Conservation (phyloP, 1,284 basidiomycete genomes). For the Peniophora sp. region DNA sequence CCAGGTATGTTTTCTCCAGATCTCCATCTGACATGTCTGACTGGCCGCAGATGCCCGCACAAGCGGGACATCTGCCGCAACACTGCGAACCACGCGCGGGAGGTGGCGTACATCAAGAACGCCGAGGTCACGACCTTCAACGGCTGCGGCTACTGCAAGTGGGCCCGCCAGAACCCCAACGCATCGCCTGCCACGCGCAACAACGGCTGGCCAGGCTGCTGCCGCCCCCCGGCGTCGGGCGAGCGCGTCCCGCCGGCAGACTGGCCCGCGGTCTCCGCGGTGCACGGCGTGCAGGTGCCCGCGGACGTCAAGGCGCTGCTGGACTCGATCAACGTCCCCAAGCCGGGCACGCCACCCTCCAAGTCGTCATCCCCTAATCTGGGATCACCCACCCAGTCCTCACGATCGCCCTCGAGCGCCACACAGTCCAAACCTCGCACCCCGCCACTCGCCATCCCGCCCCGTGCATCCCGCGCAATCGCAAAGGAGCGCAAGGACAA, state of each 20-base stretch:
- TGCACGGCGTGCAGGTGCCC: conserved; percentile 64
- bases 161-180: conserved; percentile 53
- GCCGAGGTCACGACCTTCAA: conserved; percentile 79
- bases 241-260: conserved; percentile 69
- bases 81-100: conserved; percentile 60
- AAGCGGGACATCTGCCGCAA: conserved; percentile 66
- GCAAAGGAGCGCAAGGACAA: conserved; percentile 32
- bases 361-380: conserved; percentile 15
- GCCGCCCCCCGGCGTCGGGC: conserved; percentile 51
- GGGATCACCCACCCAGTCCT: conserved; percentile 20
- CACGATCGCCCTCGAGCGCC: conserved; percentile 37
- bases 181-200: conserved; percentile 47
- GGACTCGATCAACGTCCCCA: conserved; percentile 36
- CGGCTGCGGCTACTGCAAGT: conserved; percentile 83
- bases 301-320: conserved; percentile 58
- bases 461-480: conserved; percentile 32
- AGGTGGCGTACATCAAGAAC: conserved; percentile 71
- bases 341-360: conserved; percentile 11
- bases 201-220: conserved; percentile 78
- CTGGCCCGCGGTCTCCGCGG: conserved; percentile 67
- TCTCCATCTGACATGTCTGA: conserved; percentile 9
- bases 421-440: conserved; percentile 31
- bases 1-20: conserved; percentile 33
- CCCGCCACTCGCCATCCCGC: conserved; percentile 25
- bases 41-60: conserved; percentile 57